A percentile compares a stretch with the other conserved stretches of the same genome.
Conservation (phyloP, 306 rosid genomes). For the Argentina anserina region DNA sequence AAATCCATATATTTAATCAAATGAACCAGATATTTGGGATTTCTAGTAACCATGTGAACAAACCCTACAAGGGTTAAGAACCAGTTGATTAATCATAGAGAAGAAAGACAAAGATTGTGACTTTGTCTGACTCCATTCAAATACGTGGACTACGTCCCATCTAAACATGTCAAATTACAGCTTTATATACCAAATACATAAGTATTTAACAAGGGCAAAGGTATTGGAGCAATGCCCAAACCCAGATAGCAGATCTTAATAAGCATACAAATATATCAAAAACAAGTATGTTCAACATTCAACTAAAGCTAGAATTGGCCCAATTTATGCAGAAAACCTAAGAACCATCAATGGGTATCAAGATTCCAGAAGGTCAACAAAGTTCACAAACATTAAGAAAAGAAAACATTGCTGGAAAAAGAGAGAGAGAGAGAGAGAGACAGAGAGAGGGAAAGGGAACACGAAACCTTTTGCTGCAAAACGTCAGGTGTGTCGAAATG, state of each 20-base stretch:
- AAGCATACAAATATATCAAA: constrained; percentile 10
- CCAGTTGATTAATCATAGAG: neutral
- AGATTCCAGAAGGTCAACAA: constrained; percentile 33
- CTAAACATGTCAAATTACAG: neutral
- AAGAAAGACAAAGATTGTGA: neutral
- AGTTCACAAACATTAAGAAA: constrained; percentile 12
- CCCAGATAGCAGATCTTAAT: constrained; percentile 23
- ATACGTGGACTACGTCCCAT: constrained; percentile 16
- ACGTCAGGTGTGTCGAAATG: constrained; percentile 67
- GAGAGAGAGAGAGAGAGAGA: neutral
- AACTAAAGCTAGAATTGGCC: neutral
- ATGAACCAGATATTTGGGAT: neutral
- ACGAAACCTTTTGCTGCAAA: constrained; percentile 75
- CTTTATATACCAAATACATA: constrained; percentile 22
- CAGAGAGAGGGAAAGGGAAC: constrained; percentile 5
- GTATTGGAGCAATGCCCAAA: constrained; percentile 11
- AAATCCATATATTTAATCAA: neutral
- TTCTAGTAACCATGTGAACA: neutral
- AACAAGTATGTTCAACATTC: constrained; percentile 15
- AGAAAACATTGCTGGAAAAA: constrained; percentile 11
- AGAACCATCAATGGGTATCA: constrained; percentile 22
- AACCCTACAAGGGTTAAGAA: neutral
- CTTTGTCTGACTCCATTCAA: constrained; percentile 11
- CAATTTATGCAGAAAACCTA: constrained; percentile 21
- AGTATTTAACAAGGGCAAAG: constrained; percentile 11